A percentile compares a stretch with the other conserved stretches of the same genome.
phyloP scores from a whole-genome alignment of 1,284 basidiomycete genomes.

The Malassezia caprae region DNA sequence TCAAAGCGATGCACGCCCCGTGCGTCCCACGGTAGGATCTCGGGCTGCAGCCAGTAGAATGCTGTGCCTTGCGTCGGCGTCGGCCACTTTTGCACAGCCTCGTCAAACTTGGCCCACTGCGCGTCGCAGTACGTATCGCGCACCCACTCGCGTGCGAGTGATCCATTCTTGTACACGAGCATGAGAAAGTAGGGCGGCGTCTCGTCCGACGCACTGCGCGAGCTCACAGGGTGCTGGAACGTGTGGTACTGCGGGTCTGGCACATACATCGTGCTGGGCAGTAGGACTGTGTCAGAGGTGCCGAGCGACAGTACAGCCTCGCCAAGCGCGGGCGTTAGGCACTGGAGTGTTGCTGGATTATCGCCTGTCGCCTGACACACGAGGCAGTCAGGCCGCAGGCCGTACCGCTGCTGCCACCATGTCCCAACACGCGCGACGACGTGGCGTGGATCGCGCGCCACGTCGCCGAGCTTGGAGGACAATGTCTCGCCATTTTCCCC shows the following conservation, averaged over 20 bases:
- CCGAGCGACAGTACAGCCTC: slow-evolving; percentile 82
- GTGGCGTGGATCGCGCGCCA: slow-evolving; percentile 65
- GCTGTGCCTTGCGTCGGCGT: slow-evolving; percentile 49
- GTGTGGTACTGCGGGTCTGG: slow-evolving; percentile 52
- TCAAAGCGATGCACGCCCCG: slow-evolving; percentile 60
- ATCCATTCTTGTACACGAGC: slow-evolving; percentile 52
- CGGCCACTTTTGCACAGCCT: slow-evolving; percentile 52
- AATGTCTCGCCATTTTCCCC: slow-evolving; percentile 55
- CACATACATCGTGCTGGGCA: slow-evolving; percentile 54
- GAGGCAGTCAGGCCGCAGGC: slow-evolving; percentile 65
- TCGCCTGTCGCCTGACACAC: slow-evolving; percentile 82
- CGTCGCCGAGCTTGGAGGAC: slow-evolving; percentile 60
- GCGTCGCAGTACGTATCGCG: slow-evolving; percentile 59
- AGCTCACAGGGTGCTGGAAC: slow-evolving; percentile 51
- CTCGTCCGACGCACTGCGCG: slow-evolving; percentile 12
- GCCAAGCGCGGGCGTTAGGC: slow-evolving; percentile 58
- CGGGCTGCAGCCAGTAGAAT: slow-evolving; percentile 67
- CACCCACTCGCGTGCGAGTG: slow-evolving; percentile 59
- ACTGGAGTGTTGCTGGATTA: slow-evolving; percentile 76
- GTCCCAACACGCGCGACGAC: slow-evolving; percentile 58
- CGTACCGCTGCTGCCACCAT: slow-evolving; percentile 69
- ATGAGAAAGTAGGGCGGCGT: slow-evolving; percentile 50
- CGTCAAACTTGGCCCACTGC: slow-evolving; percentile 66
- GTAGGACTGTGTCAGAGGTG: slow-evolving; percentile 76
- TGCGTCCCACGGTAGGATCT: slow-evolving; percentile 67